phyloP scores from a whole-genome alignment of 225 moss, liverwort and hornwort species.

The Antitrichia curtipendula region DNA sequence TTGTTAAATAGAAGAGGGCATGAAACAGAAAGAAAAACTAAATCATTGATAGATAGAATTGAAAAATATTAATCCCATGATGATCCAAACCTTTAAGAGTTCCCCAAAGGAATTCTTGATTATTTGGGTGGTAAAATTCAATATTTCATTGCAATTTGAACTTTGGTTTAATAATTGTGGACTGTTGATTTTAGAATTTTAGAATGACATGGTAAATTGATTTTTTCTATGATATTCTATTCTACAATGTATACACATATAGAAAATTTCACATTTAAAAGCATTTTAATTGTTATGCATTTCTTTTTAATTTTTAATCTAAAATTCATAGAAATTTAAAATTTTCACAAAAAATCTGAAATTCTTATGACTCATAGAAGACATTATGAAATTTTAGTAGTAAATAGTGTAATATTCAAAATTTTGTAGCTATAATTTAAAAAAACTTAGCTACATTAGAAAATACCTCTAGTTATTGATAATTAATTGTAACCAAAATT shows the following conservation, averaged over 20 bases:
- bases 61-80: no score
- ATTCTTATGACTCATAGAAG: no score
- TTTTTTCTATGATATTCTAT: background rate
- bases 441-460: background rate
- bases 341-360: background rate
- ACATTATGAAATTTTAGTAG: background rate
- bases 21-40: no score
- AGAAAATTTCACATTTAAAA: background rate
- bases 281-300: background rate
- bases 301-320: background rate
- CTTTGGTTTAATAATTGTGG: accelerated
- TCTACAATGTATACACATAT: accelerated
- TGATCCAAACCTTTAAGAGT: accelerated
- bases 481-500: background rate
- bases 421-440: no score
- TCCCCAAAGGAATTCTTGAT: accelerated
- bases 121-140: no score
- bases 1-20: no score
- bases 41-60: no score
- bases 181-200: background rate
- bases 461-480: background rate
- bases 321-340: background rate
- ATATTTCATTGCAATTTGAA: background rate
- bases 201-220: accelerated
- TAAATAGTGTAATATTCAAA: background rate